These are phyloP conservation scores for Chlamydomonas eustigma DNA, from an alignment of 139 green algal genomes.

Conservation along the genomic window DNA sequence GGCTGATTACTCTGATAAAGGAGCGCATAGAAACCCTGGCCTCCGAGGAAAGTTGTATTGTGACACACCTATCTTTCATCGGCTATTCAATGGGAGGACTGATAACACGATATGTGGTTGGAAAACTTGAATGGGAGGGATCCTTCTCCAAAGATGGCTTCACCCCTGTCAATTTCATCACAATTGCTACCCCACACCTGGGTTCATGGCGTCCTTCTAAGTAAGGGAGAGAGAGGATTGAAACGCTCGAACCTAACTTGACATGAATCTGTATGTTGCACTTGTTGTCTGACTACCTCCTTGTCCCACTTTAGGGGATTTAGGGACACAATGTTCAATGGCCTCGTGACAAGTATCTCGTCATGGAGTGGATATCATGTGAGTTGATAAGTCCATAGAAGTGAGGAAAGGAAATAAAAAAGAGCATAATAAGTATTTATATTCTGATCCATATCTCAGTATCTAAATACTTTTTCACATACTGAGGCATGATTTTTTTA, in stretches of 20 bases:
- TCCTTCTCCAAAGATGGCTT: background rate
- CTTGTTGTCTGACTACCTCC: too few species aligned
- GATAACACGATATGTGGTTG: slow-evolving; percentile 20
- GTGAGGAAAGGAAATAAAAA: too few species aligned
- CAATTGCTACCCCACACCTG: slow-evolving; percentile 32
- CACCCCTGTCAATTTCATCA: slow-evolving; percentile 20
- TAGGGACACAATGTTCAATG: background rate
- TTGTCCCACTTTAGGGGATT: too few species aligned
- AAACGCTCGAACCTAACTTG: too few species aligned
- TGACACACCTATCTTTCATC: slow-evolving; percentile 18
- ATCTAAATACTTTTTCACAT: too few species aligned
- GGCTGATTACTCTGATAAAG: too few species aligned
- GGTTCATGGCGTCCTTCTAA: slow-evolving; percentile 27
- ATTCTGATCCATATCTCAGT: too few species aligned
- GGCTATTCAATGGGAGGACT: slow-evolving; percentile 35
- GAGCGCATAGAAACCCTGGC: background rate
- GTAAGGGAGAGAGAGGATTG: background rate
- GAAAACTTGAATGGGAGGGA: slow-evolving; percentile 23
- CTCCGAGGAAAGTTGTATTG: background rate
- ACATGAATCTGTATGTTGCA: too few species aligned
- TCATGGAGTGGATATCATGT: too few species aligned
- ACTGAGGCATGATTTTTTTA: too few species aligned
- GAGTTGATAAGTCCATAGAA: too few species aligned
- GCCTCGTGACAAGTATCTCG: background rate
- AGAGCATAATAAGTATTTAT: too few species aligned